phyloP scores from a whole-genome alignment of 2,329 filamentous ascomycete genomes.

The Trichoderma atrobrunneum region DNA sequence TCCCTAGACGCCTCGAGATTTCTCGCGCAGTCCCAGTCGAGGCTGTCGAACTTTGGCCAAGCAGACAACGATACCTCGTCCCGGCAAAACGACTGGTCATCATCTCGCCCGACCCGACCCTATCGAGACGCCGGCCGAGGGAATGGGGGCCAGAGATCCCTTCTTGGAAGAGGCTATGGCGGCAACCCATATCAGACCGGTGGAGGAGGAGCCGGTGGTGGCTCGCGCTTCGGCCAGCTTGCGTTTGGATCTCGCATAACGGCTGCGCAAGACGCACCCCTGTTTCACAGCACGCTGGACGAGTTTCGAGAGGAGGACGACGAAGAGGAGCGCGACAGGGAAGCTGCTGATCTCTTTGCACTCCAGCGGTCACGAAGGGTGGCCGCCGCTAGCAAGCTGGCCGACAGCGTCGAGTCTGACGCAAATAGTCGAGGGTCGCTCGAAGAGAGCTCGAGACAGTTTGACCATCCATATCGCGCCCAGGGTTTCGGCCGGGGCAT shows the following conservation, averaged over 20 bases:
- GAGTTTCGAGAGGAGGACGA: conserved; percentile 93
- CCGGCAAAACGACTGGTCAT: conserved; percentile 35
- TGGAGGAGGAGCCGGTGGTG: conserved; percentile 41
- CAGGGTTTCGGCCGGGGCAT: conserved; percentile 52
- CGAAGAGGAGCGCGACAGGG: conserved; percentile 82
- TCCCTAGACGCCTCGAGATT: conserved; percentile 87
- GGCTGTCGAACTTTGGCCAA: conserved; percentile 70
- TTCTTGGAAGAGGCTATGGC: conserved; percentile 45
- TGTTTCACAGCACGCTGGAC: conserved; percentile 91
- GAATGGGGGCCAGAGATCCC: conserved; percentile 39
- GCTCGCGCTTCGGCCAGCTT: conserved; percentile 68
- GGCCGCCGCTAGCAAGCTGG: conserved; percentile 78
- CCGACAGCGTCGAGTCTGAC: conserved; percentile 82
- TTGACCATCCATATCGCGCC: conserved; percentile 42
- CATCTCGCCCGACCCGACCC: conserved; percentile 34
- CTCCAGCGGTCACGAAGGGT: conserved; percentile 85
- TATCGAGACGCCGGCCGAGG: conserved; percentile 33
- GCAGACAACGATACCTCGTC: conserved; percentile 43
- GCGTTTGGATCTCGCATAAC: conserved; percentile 76
- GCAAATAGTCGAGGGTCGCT: conserved; percentile 39
- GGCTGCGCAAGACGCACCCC: conserved; percentile 71
- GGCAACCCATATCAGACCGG: conserved; percentile 84
- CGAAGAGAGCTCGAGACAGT: conserved; percentile 30
- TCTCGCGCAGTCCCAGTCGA: conserved; percentile 92
- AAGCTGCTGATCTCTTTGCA: conserved; percentile 91